These are phyloP conservation scores for Adansonia gregorii DNA, from an alignment of 441 rosid genomes.

Conservation along the genomic window DNA sequence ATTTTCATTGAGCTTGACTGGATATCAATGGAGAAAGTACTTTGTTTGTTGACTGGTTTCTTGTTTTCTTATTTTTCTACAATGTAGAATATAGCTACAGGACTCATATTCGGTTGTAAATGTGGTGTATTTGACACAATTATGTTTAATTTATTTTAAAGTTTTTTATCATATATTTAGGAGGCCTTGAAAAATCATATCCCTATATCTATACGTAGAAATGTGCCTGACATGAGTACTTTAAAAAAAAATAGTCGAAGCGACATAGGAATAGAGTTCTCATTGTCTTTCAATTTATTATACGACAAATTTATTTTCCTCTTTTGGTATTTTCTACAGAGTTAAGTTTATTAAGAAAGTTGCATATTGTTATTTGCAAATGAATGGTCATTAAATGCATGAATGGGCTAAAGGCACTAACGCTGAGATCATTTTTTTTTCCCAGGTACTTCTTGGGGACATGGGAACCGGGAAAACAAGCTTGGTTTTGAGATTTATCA, in stretches of 20 bases:
- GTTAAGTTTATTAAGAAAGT: background rate
- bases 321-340: background rate
- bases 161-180: no score
- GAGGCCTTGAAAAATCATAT: no score
- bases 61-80: background rate
- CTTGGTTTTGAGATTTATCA: conserved; percentile 70
- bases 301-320: background rate
- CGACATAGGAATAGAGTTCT: no score
- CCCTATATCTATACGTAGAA: no score
- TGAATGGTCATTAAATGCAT: background rate
- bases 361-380: background rate
- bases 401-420: background rate
- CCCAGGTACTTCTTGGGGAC: conserved; percentile 78
- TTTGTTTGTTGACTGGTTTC: background rate
- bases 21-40: conserved; percentile 3
- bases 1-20: background rate
- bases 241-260: no score
- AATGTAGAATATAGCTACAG: background rate
- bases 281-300: background rate
- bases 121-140: no score
- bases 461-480: conserved; percentile 87
- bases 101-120: no score
- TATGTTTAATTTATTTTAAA: no score
- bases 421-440: background rate
- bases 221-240: no score